Evolutionary conservation across 78 protist genomes (phyloP).

Genomic region (Planoprotostelium fungivorum): DNA sequence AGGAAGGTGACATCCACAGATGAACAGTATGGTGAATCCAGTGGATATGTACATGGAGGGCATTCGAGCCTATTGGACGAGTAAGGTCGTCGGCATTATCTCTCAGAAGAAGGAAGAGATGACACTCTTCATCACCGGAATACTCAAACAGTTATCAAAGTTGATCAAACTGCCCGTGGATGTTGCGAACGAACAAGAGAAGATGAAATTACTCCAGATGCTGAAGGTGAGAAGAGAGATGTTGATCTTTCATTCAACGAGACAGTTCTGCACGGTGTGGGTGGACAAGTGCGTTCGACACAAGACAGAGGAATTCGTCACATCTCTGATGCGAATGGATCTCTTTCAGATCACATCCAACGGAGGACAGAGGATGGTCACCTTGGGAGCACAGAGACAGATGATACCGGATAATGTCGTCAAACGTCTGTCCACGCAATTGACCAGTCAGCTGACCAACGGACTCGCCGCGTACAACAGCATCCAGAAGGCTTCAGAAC

Average conservation of each 20-base stretch:
- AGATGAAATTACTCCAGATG: not conserved
- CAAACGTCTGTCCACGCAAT: not conserved
- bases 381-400: not conserved
- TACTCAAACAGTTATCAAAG: not conserved
- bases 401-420: not conserved
- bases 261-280: not conserved
- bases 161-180: not conserved
- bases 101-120: not conserved
- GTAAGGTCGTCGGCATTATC: not conserved
- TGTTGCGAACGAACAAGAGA: not conserved
- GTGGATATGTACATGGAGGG: not conserved
- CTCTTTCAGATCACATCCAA: no score
- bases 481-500: not conserved
- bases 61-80: not conserved
- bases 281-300: not conserved
- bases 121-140: not conserved
- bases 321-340: not conserved
- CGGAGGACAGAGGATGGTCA: no score
- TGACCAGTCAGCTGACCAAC: not conserved
- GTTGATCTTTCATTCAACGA: not conserved
- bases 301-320: not conserved
- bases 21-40: no score
- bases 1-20: no score
- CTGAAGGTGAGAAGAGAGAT: not conserved
- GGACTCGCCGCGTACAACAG: not conserved